Evolutionary conservation across 306 rosid genomes (phyloP).

Genomic region (Lotus japonicus): DNA sequence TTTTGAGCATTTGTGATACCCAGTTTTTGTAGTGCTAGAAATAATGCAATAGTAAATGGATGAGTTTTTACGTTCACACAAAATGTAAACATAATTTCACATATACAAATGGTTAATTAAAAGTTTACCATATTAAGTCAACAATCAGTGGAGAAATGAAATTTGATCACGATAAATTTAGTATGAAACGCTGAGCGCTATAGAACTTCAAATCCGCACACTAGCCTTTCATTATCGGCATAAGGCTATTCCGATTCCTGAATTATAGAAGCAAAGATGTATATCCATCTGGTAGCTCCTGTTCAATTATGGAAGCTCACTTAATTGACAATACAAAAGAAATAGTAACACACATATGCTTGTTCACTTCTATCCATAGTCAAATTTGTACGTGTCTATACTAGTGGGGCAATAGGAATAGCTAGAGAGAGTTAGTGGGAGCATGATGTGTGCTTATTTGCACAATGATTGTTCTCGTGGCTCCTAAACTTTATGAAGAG

Average conservation of each 20-base stretch:
- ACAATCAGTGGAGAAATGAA: too few species aligned
- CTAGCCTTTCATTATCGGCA: too few species aligned
- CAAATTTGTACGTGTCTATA: constrained; percentile 22
- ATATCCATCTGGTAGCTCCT: background rate
- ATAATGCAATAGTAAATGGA: too few species aligned
- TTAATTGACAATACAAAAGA: constrained; percentile 10
- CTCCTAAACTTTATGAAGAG: constrained; percentile 50
- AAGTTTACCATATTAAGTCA: too few species aligned
- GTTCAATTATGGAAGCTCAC: constrained; percentile 13
- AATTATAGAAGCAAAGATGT: constrained; percentile 9
- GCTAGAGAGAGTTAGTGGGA: constrained; percentile 24
- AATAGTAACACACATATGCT: background rate
- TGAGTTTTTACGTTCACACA: too few species aligned
- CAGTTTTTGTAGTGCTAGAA: too few species aligned
- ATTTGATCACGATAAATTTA: too few species aligned
- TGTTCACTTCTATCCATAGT: constrained; percentile 11
- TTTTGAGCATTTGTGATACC: too few species aligned
- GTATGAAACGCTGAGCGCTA: too few species aligned
- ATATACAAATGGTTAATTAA: too few species aligned
- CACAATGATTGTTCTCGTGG: constrained; percentile 89
- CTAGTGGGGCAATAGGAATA: background rate
- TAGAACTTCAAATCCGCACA: too few species aligned
- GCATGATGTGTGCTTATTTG: constrained; percentile 55
- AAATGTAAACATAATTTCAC: too few species aligned
- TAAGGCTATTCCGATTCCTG: background rate